Evolutionary conservation across 805 yeast species (phyloP).

Genomic region (Vanderwaltozyma polyspora): DNA sequence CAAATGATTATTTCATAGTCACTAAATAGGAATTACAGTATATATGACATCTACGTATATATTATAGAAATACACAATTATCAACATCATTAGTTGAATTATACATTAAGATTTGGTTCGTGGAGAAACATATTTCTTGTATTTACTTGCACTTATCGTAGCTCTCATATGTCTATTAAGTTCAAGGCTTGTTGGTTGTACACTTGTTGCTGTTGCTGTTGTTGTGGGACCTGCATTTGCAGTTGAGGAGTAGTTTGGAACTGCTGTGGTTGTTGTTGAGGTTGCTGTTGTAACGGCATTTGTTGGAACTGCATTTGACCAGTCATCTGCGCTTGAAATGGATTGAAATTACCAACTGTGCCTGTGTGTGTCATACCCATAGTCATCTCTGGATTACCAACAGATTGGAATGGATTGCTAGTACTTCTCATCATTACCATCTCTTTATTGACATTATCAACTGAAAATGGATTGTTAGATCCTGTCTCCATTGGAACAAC

Average conservation of each 20-base stretch:
- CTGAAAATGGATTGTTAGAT: slow-evolving; percentile 31
- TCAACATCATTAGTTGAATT: too few species aligned
- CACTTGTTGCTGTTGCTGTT: slow-evolving; percentile 8
- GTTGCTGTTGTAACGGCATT: slow-evolving; percentile 1
- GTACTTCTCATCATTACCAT: not conserved
- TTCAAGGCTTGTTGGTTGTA: slow-evolving; percentile 12
- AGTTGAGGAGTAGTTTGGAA: slow-evolving; percentile 5
- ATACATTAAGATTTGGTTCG: too few species aligned
- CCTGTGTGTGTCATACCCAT: not conserved
- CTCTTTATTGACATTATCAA: slow-evolving; percentile 15
- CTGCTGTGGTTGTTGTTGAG: slow-evolving; percentile 3
- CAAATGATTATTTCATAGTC: too few species aligned
- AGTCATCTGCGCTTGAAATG: slow-evolving; percentile 32
- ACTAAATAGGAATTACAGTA: too few species aligned
- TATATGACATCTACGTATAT: too few species aligned
- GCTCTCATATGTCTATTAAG: slow-evolving; percentile 22
- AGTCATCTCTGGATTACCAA: not conserved
- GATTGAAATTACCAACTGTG: too few species aligned
- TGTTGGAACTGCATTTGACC: slow-evolving; percentile 7
- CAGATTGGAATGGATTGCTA: slow-evolving; percentile 13
- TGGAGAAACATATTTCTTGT: too few species aligned
- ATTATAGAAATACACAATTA: too few species aligned
- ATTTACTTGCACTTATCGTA: too few species aligned
- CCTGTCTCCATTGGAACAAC: slow-evolving; percentile 17
- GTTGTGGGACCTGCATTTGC: slow-evolving; percentile 7